These are phyloP conservation scores for Naumovozyma castellii DNA, from an alignment of 805 yeast genomes.

Conservation along the genomic window DNA sequence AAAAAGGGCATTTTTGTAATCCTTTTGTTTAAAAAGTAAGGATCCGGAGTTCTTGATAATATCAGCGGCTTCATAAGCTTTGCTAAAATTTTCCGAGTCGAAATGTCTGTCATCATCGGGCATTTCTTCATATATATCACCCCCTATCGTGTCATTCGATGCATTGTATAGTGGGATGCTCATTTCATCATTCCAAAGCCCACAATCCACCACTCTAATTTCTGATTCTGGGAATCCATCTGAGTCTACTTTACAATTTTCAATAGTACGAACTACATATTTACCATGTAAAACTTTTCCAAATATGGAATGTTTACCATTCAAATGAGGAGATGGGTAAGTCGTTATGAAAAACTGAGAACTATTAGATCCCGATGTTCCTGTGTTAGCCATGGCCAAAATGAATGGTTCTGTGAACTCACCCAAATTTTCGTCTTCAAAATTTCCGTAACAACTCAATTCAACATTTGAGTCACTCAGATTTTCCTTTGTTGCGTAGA, in stretches of 20 bases:
- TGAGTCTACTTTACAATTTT: conserved; percentile 38
- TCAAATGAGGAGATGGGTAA: conserved; percentile 60
- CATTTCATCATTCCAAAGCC: conserved; percentile 48
- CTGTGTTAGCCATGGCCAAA: conserved; percentile 58
- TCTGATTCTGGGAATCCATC: conserved; percentile 35
- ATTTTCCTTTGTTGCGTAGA: conserved; percentile 27
- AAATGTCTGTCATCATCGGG: conserved; percentile 65
- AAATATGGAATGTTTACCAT: conserved; percentile 68
- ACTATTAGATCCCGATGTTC: conserved; percentile 39
- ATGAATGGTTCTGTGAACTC: conserved; percentile 37
- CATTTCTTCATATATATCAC: conserved; percentile 65
- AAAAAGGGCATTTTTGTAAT: conserved; percentile 41
- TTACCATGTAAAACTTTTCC: conserved; percentile 64
- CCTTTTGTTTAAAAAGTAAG: conserved; percentile 44
- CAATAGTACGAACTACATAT: conserved; percentile 59
- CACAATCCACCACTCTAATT: conserved; percentile 48
- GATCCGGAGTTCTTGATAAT: conserved; percentile 64
- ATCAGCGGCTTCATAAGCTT: conserved; percentile 41
- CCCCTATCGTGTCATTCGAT: conserved; percentile 50
- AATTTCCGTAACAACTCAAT: conserved; percentile 30
- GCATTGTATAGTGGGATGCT: conserved; percentile 55
- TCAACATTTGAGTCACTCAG: conserved; percentile 9
- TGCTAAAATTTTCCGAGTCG: conserved; percentile 46
- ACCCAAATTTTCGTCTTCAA: conserved; percentile 49
- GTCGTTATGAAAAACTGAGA: conserved; percentile 70